Evolutionary conservation across 2,329 filamentous ascomycete species (phyloP), one percentile per base, ranked within the genome.

Genomic region (Microdochium bolleyi): DNA sequence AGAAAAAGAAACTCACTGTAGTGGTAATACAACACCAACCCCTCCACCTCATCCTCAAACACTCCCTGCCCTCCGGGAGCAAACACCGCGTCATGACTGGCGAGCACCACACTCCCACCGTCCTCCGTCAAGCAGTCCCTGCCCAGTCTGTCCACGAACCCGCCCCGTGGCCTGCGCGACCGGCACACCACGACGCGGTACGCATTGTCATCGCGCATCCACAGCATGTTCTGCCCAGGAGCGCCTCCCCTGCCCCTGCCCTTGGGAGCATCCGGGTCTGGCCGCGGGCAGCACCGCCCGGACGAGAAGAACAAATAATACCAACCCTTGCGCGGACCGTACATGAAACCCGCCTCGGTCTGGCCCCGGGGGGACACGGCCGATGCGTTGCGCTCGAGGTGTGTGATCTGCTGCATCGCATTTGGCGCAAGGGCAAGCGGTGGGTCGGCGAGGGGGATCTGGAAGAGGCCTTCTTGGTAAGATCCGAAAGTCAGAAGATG

Each of bases 1-100:
- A 1, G 3, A n/a, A n/a, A 44, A 22, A 9, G 48, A 30, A 54
- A 56, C 41, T 55, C 56, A 22, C 59, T 57, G 30, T 61, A 61
- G 37, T 61, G 59, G 37, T 61, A 61, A 34, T 61, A 61, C 13
- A 61, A 54, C 14, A 61, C 72, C 4, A 76, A 72, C 1, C 81
- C 81, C 10, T 70, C 59, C 0, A 54, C 24, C 14, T 7, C 24
- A 54, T 84, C 81, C 1, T 70, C 68, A 55, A 79, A 50, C 7
- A 61, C 52, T 1, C 57, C 59, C 27, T 61, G 59, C 8, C 59
- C 57, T 2, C 59, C 59, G 2, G 59, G 59, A 9, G 59, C 59
- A 57, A 56, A 61, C 11, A 61, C 53, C 14, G 55, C 32, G 49
- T 55, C 49, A 24, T 61, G 59, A 2, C 55, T 52, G 8, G 48